Evolutionary conservation across 2,329 filamentous ascomycete genomes (phyloP).

Genomic region (Lizonia empirigonia): DNA sequence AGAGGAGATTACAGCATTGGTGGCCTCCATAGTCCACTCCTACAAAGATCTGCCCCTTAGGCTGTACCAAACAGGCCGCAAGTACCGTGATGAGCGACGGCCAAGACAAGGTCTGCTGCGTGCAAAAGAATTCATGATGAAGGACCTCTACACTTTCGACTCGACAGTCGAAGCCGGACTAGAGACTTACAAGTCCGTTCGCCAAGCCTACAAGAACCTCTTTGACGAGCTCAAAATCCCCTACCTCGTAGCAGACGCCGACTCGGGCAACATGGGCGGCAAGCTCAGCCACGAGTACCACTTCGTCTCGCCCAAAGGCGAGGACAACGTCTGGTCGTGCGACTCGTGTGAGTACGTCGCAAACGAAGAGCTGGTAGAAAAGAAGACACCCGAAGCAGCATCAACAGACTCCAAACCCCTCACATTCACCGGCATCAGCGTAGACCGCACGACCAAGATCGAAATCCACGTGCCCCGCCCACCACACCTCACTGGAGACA

Average conservation of each 20-base stretch:
- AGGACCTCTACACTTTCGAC: constrained; percentile 97
- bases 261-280: constrained; percentile 96
- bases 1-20: constrained; percentile 88
- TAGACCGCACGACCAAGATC: constrained; percentile 70
- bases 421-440: constrained; percentile 69
- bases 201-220: constrained; percentile 73
- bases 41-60: constrained; percentile 86
- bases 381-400: constrained; percentile 18
- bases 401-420: constrained; percentile 21
- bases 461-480: constrained; percentile 55
- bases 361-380: constrained; percentile 83
- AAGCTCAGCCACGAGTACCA: constrained; percentile 95
- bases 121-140: constrained; percentile 94
- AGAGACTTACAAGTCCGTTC: constrained; percentile 78
- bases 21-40: constrained; percentile 73
- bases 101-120: constrained; percentile 87
- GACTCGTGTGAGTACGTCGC: constrained; percentile 73
- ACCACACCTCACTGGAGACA: neutral
- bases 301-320: constrained; percentile 76
- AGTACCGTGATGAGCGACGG: constrained; percentile 91
- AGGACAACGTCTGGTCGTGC: constrained; percentile 84
- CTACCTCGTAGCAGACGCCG: constrained; percentile 83
- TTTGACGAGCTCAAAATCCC: constrained; percentile 84
- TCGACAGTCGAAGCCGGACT: constrained; percentile 68
- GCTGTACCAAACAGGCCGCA: constrained; percentile 89